Evolutionary conservation across 176 grass and related monocot species (phyloP).

Genomic region (Metroxylon sagu): DNA sequence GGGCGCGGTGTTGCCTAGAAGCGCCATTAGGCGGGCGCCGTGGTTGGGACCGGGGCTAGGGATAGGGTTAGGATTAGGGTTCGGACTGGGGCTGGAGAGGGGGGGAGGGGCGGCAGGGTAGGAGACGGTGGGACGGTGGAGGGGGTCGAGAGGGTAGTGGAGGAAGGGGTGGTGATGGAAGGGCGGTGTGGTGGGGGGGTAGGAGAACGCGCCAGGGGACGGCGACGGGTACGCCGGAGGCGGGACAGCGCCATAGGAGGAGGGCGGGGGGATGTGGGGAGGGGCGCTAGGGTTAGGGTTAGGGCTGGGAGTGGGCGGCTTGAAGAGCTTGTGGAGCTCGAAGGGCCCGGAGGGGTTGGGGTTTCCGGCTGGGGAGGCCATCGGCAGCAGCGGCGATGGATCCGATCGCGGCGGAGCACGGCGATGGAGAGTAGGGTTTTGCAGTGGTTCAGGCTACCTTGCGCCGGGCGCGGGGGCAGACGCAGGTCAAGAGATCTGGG

Average conservation of each 20-base stretch:
- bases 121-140: constrained; percentile 27
- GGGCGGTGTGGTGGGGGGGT: constrained; percentile 45
- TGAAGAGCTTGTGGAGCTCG: constrained; percentile 41
- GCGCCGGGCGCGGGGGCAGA: background rate
- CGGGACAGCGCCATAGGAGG: constrained; percentile 22
- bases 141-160: constrained; percentile 34
- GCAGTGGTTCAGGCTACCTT: constrained; percentile 4
- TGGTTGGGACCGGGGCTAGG: constrained; percentile 25
- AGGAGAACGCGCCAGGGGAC: constrained; percentile 49
- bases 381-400: constrained; percentile 5
- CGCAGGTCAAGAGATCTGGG: background rate
- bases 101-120: constrained; percentile 27
- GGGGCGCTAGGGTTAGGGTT: constrained; percentile 27
- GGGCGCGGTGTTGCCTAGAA: constrained; percentile 51
- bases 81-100: constrained; percentile 33
- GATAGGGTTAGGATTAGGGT: constrained; percentile 10
- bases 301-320: constrained; percentile 27
- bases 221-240: constrained; percentile 11
- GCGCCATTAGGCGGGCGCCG: constrained; percentile 70
- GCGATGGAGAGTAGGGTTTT: background rate
- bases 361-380: constrained; percentile 62
- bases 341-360: constrained; percentile 37
- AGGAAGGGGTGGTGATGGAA: constrained; percentile 46
- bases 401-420: background rate
- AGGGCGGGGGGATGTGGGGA: constrained; percentile 12